Evolutionary conservation across 495 filamentous ascomycete species (phyloP).

Genomic region (Pyrenula aspistea): DNA sequence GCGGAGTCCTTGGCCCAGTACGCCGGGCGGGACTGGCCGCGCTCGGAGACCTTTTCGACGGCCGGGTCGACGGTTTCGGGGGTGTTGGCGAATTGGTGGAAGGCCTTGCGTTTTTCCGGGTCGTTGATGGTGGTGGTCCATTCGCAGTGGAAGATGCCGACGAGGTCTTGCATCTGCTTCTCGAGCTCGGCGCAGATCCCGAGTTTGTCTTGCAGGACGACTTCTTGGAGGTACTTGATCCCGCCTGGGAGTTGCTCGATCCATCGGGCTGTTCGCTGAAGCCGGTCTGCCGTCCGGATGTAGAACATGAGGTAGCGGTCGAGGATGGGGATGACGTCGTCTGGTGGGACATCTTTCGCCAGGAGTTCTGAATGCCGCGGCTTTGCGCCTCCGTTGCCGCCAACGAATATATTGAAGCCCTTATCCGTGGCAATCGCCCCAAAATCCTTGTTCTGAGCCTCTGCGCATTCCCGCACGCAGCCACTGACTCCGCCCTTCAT

Average conservation of each 20-base stretch:
- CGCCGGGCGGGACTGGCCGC: conserved; percentile 64
- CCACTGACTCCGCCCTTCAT: conserved; percentile 89
- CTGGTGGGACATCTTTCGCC: conserved; percentile 78
- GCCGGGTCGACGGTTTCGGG: conserved; percentile 48
- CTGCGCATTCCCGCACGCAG: conserved; percentile 88
- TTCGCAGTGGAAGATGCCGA: conserved; percentile 87
- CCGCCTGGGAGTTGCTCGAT: conserved; percentile 80
- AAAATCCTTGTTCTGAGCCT: conserved; percentile 95
- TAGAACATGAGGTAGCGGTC: conserved; percentile 95
- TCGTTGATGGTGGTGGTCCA: conserved; percentile 79
- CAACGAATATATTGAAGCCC: conserved; percentile 91
- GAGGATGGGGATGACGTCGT: conserved; percentile 74
- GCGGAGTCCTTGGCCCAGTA: conserved; percentile 69
- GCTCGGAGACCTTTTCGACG: conserved; percentile 62
- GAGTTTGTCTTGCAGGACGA: conserved; percentile 79
- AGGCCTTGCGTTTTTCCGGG: conserved; percentile 56
- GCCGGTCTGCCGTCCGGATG: conserved; percentile 89
- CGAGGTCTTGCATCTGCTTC: conserved; percentile 78
- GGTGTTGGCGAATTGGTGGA: conserved; percentile 86
- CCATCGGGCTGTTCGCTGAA: conserved; percentile 91
- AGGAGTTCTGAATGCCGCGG: conserved; percentile 80
- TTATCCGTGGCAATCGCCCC: conserved; percentile 91
- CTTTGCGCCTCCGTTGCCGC: conserved; percentile 84
- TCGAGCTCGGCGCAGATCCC: conserved; percentile 83
- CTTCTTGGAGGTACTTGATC: conserved; percentile 70